Evolutionary conservation across 306 rosid species (phyloP), one percentile per base, ranked within the genome.

Genomic region (Cucumis hystrix): DNA sequence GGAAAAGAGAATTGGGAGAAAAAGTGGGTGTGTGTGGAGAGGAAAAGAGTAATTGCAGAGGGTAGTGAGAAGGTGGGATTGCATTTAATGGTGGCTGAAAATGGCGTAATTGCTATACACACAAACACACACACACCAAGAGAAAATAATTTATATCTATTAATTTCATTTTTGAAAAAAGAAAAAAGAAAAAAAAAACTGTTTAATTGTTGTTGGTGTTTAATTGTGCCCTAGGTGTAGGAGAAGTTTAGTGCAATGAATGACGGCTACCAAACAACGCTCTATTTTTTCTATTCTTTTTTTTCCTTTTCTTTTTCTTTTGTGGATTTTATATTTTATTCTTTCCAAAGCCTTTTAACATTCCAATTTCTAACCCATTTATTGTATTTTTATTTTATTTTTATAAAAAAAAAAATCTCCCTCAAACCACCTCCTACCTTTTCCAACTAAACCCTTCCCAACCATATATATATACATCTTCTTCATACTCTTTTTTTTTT

Each of bases 41-140:
- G 37, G 37, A 33, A 87, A 85, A 70, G 91, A 95, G 98, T 95
- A 81, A 95, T 85, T 95, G 97, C 92, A 87, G 97, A 92, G 92
- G 87, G 96, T 81, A 83, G 88, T 86, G 97, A 89, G 98, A 95
- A 92, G 95, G 91, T 96, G 96, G 96, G 82, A 92, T 79, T 85
- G 99, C 98, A 96, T 91, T 96, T 69, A 96, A 92, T 96, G 92
- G 92, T 79, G 92, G 80, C 64, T 49, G 84, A 84, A 87, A 80
- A 83, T 61, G 92, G 89, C 87, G 90, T 92, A 90, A 88, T 86
- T 92, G 93, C 90, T 13, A 45, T 2, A 85, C 52, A 79, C 69
- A 77, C 60, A 40, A 14, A 33, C 37, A 85, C 52, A 79, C 64
- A 77, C 60, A 40, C 23, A 33, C 72, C 73, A 82, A 79, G 85